Conservation (phyloP, 441 rosid species). For the Isatis lusitanica region DNA sequence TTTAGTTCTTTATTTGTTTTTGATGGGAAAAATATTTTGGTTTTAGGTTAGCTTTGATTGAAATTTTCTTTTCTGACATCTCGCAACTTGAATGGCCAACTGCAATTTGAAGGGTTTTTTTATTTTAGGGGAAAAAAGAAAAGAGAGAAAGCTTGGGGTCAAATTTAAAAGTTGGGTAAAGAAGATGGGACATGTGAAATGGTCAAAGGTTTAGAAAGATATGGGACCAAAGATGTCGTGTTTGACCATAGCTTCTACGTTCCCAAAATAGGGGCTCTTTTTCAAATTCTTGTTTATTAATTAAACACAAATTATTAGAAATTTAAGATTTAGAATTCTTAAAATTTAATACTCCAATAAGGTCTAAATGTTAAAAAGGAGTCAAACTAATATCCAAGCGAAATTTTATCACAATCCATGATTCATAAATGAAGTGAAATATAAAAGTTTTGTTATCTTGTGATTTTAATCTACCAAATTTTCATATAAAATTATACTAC, state of each 20-base stretch:
- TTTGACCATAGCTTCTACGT: slow-evolving; percentile 17
- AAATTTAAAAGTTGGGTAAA: slow-evolving; percentile 10
- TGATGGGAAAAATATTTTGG: neutral
- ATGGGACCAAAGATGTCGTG: slow-evolving; percentile 27
- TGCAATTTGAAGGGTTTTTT: neutral
- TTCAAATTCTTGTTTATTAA: neutral
- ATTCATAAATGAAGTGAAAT: too few species aligned
- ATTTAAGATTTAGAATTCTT: neutral
- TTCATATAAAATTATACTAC: too few species aligned
- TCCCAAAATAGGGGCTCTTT: neutral
- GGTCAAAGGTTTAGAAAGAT: slow-evolving; percentile 23
- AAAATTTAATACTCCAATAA: neutral
- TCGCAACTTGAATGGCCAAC: neutral
- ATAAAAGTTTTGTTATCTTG: too few species aligned
- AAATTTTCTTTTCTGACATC: neutral
- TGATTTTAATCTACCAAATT: neutral
- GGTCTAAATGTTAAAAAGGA: neutral
- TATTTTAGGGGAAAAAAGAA: neutral
- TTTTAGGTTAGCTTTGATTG: neutral
- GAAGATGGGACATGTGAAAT: slow-evolving; percentile 21
- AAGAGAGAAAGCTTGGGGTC: neutral
- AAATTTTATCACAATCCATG: neutral
- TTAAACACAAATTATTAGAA: neutral
- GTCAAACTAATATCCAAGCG: neutral
- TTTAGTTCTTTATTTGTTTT: neutral